Conservation (phyloP, 2,329 filamentous ascomycete genomes). For the Cercospora citrullina region DNA sequence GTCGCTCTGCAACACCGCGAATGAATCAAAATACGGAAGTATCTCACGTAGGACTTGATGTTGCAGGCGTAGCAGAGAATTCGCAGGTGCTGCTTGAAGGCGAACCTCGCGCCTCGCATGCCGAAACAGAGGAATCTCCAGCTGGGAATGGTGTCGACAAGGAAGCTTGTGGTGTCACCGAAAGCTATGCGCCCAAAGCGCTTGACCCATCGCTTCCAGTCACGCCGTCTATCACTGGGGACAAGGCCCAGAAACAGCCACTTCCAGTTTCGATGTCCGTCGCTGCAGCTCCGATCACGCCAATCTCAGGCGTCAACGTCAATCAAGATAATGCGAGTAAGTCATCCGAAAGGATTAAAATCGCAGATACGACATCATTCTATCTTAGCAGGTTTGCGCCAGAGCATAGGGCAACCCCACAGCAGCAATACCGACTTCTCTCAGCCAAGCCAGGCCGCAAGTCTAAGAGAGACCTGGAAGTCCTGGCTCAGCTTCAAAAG, state of each 20-base stretch:
- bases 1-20: neutral
- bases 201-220: neutral
- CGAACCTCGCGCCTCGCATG: neutral
- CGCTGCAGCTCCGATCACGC: neutral
- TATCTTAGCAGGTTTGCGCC: constrained; percentile 6
- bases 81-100: neutral
- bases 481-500: constrained; percentile 10
- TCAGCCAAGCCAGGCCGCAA: constrained; percentile 14
- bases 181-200: neutral
- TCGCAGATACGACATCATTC: constrained; percentile 4
- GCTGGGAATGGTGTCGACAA: neutral
- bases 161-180: neutral
- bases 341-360: neutral
- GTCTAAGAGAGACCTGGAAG: constrained; percentile 13
- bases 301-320: neutral
- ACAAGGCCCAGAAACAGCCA: neutral
- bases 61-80: neutral
- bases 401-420: constrained; percentile 10
- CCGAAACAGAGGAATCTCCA: neutral
- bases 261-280: neutral
- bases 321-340: neutral
- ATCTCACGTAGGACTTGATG: neutral
- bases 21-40: neutral
- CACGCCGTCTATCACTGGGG: neutral
- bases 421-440: constrained; percentile 9